Base-by-base conservation (phyloP, 169 alveolate genomes). In the Ichthyophthirius multifiliis region DNA sequence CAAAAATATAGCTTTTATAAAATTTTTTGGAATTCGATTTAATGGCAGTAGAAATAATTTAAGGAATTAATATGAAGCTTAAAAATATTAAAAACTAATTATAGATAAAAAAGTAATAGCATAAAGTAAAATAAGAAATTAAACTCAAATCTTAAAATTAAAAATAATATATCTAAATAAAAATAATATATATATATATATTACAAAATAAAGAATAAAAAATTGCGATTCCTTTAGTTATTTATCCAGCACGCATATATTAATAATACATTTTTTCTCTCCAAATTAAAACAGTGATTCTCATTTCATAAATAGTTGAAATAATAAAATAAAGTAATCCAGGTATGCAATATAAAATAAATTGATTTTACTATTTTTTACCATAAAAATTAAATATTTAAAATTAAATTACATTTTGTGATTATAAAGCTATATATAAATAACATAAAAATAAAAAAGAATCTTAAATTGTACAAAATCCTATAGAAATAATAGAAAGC, bases 271-370 rank as follows among this genome's bases (percentile, higher is more conserved):
- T 27, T 55, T 55, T 55, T 7, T 55, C 71, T 55, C 31, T 55
- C 71, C 71, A 55, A 20, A 39, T 39, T n/a, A 55, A 27, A 27
- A 55, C 71, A 20, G 71, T 55, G 71, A 55, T 34, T 27, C 71
- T 55, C 71, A 55, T 55, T 55, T 55, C 71, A 27, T 27, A 55
- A 15, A 55, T 39, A 20, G 71, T 55, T 0, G 71, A 55, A 55
- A 55, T 34, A 34, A 55, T 16, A 7, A 55, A 55, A n/a, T 55
- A 55, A 5, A 34, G 31, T 23, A 55, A 9, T 55, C 43, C 71
- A 6, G 71, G 71, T 5, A 55, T 27, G 9, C 43, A 27, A 23
- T 55, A 55, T 23, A 55, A 27, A 10, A 55, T 55, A 55, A 55
- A 55, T 55, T 27, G 15, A 27, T 55, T 55, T 39, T 55, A n/a